A percentile compares a stretch with the other conserved stretches of the same genome.
Conservation (phyloP, 116 monocot species). For the Iris pallida region DNA sequence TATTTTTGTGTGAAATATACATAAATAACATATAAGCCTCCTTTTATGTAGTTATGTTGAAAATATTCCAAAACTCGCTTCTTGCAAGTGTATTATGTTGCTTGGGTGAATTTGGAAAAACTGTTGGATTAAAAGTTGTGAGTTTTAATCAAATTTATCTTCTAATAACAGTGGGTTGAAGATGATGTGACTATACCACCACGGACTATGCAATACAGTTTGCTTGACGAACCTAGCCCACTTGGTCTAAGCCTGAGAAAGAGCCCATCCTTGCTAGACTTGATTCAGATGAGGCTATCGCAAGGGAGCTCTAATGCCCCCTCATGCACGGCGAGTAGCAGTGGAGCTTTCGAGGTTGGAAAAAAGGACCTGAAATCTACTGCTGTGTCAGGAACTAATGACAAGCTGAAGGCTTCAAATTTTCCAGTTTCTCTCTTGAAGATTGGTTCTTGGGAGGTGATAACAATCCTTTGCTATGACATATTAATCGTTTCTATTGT, state of each 20-base stretch:
- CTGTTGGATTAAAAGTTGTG: not conserved
- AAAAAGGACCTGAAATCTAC: constrained; percentile 42
- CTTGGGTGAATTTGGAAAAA: not conserved
- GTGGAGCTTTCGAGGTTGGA: constrained; percentile 6
- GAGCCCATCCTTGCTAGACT: constrained; percentile 78
- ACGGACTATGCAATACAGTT: constrained; percentile 39
- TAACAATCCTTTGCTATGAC: not conserved
- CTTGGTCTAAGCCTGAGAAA: constrained; percentile 78
- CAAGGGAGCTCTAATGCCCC: constrained; percentile 25
- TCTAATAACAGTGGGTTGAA: constrained; percentile 11
- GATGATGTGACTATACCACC: constrained; percentile 6
- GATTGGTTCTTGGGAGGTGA: constrained; percentile 95
- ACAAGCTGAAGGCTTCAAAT: constrained; percentile 94
- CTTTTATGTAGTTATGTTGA: not conserved
- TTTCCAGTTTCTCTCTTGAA: constrained; percentile 78
- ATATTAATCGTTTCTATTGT: too few relatives aligned
- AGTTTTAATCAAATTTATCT: not conserved
- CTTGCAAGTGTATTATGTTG: not conserved
- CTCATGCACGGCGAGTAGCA: constrained; percentile 9
- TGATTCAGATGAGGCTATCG: constrained; percentile 82
- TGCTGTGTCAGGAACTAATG: constrained; percentile 31
- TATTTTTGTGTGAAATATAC: not conserved
- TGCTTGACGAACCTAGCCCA: constrained; percentile 79
- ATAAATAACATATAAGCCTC: not conserved
- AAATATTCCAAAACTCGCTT: not conserved